Evolutionary conservation across 176 grass and related monocot species (phyloP), one percentile per base, ranked within the genome.

Genomic region (Hyparrhenia diplandra): DNA sequence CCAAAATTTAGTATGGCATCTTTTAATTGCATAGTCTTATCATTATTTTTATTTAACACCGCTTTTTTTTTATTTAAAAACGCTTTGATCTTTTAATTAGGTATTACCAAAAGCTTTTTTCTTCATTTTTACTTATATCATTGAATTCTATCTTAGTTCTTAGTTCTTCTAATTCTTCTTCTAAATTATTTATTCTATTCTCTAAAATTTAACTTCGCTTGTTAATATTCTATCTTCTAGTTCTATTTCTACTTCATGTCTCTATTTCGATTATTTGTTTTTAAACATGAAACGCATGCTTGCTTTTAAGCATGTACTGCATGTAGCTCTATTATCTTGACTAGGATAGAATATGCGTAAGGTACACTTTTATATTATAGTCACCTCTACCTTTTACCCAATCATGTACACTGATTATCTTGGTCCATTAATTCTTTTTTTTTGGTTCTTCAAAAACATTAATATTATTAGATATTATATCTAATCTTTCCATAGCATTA

Each of bases 11-110:
- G 23, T 58, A 58, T 58, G 21, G 8, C 54, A 10, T 58, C 55
- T 58, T 58, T 58, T 24, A 24, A 24, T 11, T 58, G 55, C 20
- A 2, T 51, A 20, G 4, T 1, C 3, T 18, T 43, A 43, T 51
- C 5, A 20, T 51, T 20, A 2, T 51, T 18, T 0, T 3, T 18
- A 1, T 6, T 17, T 49, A 16, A 0, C 14, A 16, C 0, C 0
- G 4, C n/a, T n/a, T n/a, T n/a, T n/a, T n/a, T n/a, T n/a, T n/a
- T n/a, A n/a, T n/a, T n/a, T n/a, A n/a, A n/a, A n/a, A n/a, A n/a
- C n/a, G n/a, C n/a, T 1, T 18, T 51, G 47, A 1, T 20, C 47
- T 7, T 51, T 18, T 20, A 51, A 20, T 3, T 51, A 16, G 6
- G 4, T 51, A 51, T 20, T 51, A 5, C 5, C 16, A 1, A 4